Percentiles rank a stretch among this genome's conserved stretches.
Conservation (phyloP, 768 basidiomycete species). For the Agrocybe praecox region DNA sequence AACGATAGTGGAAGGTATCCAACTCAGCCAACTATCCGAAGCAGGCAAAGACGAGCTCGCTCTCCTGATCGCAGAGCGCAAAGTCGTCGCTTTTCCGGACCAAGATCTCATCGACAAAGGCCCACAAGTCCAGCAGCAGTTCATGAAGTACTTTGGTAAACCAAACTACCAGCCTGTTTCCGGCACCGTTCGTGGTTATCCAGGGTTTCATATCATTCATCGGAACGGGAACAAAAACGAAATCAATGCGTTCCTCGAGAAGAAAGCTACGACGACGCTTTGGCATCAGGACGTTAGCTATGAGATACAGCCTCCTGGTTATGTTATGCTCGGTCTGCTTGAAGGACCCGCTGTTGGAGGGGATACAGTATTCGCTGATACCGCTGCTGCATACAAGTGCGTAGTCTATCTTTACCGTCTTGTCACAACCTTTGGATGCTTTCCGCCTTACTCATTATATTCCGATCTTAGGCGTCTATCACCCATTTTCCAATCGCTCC, state of each 20-base stretch:
- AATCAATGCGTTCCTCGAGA: slow-evolving; percentile 7
- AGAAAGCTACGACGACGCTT: slow-evolving; percentile 7
- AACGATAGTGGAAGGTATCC: slow-evolving; percentile 5
- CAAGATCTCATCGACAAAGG: slow-evolving; percentile 11
- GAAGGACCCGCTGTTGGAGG: slow-evolving; percentile 16
- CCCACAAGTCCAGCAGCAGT: slow-evolving; percentile 6
- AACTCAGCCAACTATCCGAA: slow-evolving; percentile 1
- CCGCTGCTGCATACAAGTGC: slow-evolving; percentile 17
- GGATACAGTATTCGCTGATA: slow-evolving; percentile 17
- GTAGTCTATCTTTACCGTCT: neutral
- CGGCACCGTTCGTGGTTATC: slow-evolving; percentile 9
- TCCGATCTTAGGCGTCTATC: slow-evolving; percentile 19
- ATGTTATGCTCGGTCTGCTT: slow-evolving; percentile 11
- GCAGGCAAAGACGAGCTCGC: slow-evolving; percentile 12
- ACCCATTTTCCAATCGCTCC: slow-evolving; percentile 5
- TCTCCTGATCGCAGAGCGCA: slow-evolving; percentile 11
- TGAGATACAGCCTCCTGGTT: slow-evolving; percentile 13
- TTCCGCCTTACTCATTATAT: no score
- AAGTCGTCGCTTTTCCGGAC: slow-evolving; percentile 14
- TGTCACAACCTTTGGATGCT: neutral
- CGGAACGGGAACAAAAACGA: slow-evolving; percentile 10
- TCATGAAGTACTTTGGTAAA: slow-evolving; percentile 15
- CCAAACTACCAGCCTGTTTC: slow-evolving; percentile 13
- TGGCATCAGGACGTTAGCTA: slow-evolving; percentile 18
- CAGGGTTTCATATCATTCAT: slow-evolving; percentile 15